Evolutionary conservation across 345 rosid genomes (phyloP).

Genomic region (Aurinia saxatilis): DNA sequence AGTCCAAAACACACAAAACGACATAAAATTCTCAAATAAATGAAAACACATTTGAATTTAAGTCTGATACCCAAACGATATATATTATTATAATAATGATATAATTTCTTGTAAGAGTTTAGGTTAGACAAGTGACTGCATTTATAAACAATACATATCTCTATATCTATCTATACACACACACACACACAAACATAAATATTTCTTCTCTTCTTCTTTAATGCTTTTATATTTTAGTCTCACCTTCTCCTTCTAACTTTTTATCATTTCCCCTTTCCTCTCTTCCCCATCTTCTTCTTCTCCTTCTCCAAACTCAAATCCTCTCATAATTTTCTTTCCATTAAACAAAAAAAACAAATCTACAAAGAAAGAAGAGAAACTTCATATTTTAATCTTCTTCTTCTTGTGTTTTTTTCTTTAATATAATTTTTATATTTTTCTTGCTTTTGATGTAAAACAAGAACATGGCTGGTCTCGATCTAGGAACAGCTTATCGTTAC

Average conservation of each 20-base stretch:
- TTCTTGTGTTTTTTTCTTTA: slow-evolving; percentile 10
- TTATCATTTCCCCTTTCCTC: slow-evolving; percentile 19
- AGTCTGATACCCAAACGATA: slow-evolving; percentile 19
- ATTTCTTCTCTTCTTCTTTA: slow-evolving; percentile 31
- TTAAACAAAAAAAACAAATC: slow-evolving; percentile 10
- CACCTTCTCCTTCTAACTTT: slow-evolving; percentile 32
- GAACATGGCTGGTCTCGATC: slow-evolving; percentile 47
- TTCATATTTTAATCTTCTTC: slow-evolving; percentile 28
- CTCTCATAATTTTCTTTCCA: slow-evolving; percentile 10
- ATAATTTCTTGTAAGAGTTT: slow-evolving; percentile 22
- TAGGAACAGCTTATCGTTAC: slow-evolving; percentile 43
- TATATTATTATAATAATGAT: background rate
- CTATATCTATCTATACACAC: slow-evolving; percentile 7
- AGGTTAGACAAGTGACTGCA: slow-evolving; percentile 35
- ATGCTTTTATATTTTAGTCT: slow-evolving; percentile 29
- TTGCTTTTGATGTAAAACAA: slow-evolving; percentile 20
- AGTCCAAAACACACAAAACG: slow-evolving; percentile 29
- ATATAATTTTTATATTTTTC: slow-evolving; percentile 19
- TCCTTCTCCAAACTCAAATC: too few relatives aligned
- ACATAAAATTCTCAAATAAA: slow-evolving; percentile 13
- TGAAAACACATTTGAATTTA: slow-evolving; percentile 2
- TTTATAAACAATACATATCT: slow-evolving; percentile 21
- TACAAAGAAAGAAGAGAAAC: slow-evolving; percentile 18
- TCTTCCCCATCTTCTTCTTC: slow-evolving; percentile 13
- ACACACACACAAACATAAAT: background rate